Evolutionary conservation across 2,329 filamentous ascomycete genomes (phyloP), one percentile per base, ranked within the genome.

Genomic region (Sarocladiaceae sp.): DNA sequence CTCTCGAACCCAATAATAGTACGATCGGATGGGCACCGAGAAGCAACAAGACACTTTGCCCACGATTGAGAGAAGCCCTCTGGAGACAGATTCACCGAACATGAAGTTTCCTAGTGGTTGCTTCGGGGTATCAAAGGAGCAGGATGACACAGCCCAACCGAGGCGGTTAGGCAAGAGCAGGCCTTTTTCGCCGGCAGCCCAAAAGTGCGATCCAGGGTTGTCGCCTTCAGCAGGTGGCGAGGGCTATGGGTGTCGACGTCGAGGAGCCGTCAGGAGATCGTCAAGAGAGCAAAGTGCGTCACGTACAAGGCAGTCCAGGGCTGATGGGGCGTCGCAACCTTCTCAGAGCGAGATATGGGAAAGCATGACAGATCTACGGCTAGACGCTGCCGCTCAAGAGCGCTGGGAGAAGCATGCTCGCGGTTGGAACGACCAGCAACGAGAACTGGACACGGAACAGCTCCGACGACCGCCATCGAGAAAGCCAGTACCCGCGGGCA

Each of bases 391-490:
- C n/a, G n/a, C n/a, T n/a, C n/a, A n/a, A n/a, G n/a, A n/a, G n/a
- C n/a, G n/a, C n/a, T n/a, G n/a, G n/a, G n/a, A n/a, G n/a, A n/a
- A n/a, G 23, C 37, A 18, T 10, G 16, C 21, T 16, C 21, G 4
- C 4, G 29, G 19, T 18, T 29, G 37, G 23, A 41, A 41, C n/a
- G 37, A 41, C 20, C 37, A 41, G 24, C 37, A 41, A 29, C 37
- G 37, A 12, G 37, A 41, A 15, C 37, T 41, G 9, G 37, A 41
- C 20, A 41, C 10, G 3, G 37, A 41, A 24, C 21, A 41, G 37
- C 15, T 27, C 23, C 26, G 37, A 16, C 37, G 37, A 9, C 24
- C 19, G 15, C 37, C 37, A 7, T 11, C 18, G 12, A 21, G 37
- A 11, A 41, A 41, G 20, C 37, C 37, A 19, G 37, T 41, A 4